Evolutionary conservation across 2,329 filamentous ascomycete genomes (phyloP).

Genomic region (Botryosphaeria agaves): DNA sequence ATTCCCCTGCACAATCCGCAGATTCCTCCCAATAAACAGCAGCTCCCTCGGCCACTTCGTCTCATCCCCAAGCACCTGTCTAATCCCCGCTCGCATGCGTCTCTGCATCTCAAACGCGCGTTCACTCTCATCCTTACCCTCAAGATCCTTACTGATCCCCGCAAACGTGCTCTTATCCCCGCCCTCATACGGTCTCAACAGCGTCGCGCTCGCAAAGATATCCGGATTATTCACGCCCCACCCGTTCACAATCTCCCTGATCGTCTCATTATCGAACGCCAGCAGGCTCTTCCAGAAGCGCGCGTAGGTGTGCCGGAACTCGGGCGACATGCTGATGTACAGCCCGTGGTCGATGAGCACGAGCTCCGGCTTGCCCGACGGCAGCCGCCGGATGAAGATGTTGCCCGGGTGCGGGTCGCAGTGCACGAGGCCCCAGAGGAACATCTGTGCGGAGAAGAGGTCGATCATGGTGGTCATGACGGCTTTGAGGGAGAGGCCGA

Average conservation of each 20-base stretch:
- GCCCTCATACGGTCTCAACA: constrained; percentile 81
- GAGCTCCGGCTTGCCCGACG: constrained; percentile 68
- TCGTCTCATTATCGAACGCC: constrained; percentile 77
- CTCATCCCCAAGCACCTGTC: constrained; percentile 68
- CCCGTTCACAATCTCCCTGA: constrained; percentile 49
- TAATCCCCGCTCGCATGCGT: constrained; percentile 53
- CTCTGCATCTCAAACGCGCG: constrained; percentile 66
- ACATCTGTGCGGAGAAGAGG: constrained; percentile 94
- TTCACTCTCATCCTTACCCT: constrained; percentile 36
- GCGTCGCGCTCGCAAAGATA: constrained; percentile 77
- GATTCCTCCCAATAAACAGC: constrained; percentile 79
- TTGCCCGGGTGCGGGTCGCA: constrained; percentile 97
- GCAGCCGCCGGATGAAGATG: constrained; percentile 79
- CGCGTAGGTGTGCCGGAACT: constrained; percentile 74
- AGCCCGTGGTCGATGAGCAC: constrained; percentile 95
- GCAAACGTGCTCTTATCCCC: constrained; percentile 51
- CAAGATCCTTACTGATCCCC: constrained; percentile 36
- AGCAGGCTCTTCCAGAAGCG: constrained; percentile 88
- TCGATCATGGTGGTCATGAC: constrained; percentile 97
- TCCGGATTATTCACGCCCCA: constrained; percentile 89
- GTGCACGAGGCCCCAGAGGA: constrained; percentile 88
- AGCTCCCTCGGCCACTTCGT: constrained; percentile 80
- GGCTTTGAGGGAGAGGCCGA: constrained; percentile 66
- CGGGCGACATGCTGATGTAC: constrained; percentile 76
- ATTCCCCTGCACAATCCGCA: constrained; percentile 85